A percentile compares a stretch with the other conserved stretches of the same genome.
These are phyloP conservation scores for Irpex rosettiformis DNA, from an alignment of 1,284 basidiomycete species.

Conservation along the genomic window DNA sequence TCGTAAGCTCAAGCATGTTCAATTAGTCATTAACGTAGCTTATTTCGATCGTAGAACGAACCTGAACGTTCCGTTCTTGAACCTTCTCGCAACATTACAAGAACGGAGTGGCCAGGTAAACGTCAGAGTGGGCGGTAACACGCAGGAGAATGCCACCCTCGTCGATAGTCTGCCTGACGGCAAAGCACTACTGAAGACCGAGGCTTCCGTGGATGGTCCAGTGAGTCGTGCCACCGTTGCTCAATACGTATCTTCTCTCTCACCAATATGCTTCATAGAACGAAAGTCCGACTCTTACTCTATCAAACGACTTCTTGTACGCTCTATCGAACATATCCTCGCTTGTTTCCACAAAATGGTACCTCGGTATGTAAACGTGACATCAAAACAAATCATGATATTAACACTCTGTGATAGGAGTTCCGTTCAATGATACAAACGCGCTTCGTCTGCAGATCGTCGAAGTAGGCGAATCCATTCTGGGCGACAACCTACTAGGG, in stretches of 20 bases:
- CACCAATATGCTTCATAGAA: constrained; percentile 42
- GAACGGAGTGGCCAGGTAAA: constrained; percentile 53
- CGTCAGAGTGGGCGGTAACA: constrained; percentile 70
- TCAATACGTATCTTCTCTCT: constrained; percentile 36
- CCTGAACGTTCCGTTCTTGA: constrained; percentile 60
- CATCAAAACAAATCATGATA: neutral
- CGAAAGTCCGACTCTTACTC: constrained; percentile 38
- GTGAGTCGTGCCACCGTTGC: constrained; percentile 44
- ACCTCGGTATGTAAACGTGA: constrained; percentile 25
- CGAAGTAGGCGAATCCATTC: constrained; percentile 40
- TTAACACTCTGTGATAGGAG: constrained; percentile 18
- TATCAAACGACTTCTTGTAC: constrained; percentile 39
- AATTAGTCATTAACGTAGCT: neutral
- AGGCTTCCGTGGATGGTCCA: constrained; percentile 44
- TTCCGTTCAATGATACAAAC: constrained; percentile 48
- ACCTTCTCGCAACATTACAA: constrained; percentile 58
- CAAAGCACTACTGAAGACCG: constrained; percentile 50
- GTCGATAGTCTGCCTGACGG: constrained; percentile 42
- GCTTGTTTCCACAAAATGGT: constrained; percentile 39
- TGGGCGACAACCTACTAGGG: constrained; percentile 56
- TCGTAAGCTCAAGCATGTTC: neutral
- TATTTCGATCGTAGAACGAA: constrained; percentile 30
- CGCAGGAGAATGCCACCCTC: constrained; percentile 56
- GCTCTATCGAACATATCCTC: constrained; percentile 38
- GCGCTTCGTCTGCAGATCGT: constrained; percentile 53